Percentiles rank a stretch among this genome's conserved stretches.
Evolutionary conservation across 495 filamentous ascomycete genomes (phyloP).

Genomic region (Hypoxylon lienhwacheense): DNA sequence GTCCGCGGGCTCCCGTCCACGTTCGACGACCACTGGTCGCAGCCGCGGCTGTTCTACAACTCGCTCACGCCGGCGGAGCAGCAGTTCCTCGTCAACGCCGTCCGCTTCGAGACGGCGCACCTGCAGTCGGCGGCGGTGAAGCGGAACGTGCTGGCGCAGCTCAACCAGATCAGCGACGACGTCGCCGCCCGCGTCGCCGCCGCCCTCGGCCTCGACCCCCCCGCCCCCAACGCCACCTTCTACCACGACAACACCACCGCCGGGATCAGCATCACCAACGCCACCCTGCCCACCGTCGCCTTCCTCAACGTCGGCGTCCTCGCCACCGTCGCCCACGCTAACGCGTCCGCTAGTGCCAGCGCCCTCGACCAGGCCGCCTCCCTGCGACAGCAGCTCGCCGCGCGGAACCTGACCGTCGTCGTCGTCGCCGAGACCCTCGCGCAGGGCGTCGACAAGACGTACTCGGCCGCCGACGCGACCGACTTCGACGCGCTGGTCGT

Average conservation of each 20-base stretch:
- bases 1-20: conserved; percentile 62
- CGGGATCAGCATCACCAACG: conserved; percentile 62
- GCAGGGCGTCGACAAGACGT: conserved; percentile 66
- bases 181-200: conserved; percentile 66
- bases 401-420: conserved; percentile 55
- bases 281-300: conserved; percentile 60
- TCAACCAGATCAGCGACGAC: conserved; percentile 72
- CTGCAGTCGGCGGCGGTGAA: conserved; percentile 59
- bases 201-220: conserved; percentile 61
- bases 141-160: conserved; percentile 65
- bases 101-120: conserved; percentile 72
- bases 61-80: conserved; percentile 69
- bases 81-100: conserved; percentile 76
- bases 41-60: conserved; percentile 77
- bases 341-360: conserved; percentile 33
- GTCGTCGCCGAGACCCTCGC: conserved; percentile 65
- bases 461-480: conserved; percentile 68
- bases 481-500: conserved; percentile 72
- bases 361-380: conserved; percentile 50
- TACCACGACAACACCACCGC: conserved; percentile 72
- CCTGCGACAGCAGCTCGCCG: conserved; percentile 51
- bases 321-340: conserved; percentile 41
- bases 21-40: conserved; percentile 76
- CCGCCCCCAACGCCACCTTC: conserved; percentile 61
- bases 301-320: conserved; percentile 71